Base-by-base conservation (phyloP, 108 stramenopile species). In the Nannochloropsis gaditana region DNA sequence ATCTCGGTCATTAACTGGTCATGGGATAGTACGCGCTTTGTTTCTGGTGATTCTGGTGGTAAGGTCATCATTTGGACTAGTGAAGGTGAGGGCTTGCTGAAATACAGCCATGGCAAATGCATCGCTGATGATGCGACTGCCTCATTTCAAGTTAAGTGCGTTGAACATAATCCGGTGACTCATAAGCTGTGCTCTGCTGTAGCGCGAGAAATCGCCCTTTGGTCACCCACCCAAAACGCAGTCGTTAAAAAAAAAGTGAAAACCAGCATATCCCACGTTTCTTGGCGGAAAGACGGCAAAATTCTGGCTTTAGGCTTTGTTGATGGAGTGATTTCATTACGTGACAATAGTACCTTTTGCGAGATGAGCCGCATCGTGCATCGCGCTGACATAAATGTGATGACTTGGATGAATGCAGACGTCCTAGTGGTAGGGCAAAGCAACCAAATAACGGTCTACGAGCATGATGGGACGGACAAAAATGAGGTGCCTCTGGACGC, bases 51-150 rank as follows among this genome's bases (percentile, higher is more conserved):
- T 82, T 15, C 21, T 9, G 82, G 21, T 15, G 45, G 45, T 19
- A 82, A 45, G 45, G 82, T 82, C 82, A 45, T 82, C 5, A 82
- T 82, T 45, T 82, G 82, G 82, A 82, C 43, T 43, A 21, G 43
- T 15, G 45, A 15, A 21, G 82, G 82, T 19, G 6, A 82, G 82
- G 82, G 82, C 19, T 45, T 82, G 82, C 82, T 82, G 44, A 82
- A 82, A 82, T 82, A 82, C 82, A 82, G 45, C 82, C 82, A 82
- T 21, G 21, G 44, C 21, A 9, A 19, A 21, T 3, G 19, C 82
- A 21, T 2, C 59, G n/a, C 59, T 5, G 5, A n/a, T 2, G 59
- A n/a, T n/a, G 59, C 15, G 9, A 2, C 0, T 73, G 15, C 59
- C n/a, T n/a, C 3, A n/a, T 2, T 73, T 3, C 19, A n/a, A 15